Conservation (phyloP, 495 filamentous ascomycete genomes). For the Trichodelitschia bisporula region DNA sequence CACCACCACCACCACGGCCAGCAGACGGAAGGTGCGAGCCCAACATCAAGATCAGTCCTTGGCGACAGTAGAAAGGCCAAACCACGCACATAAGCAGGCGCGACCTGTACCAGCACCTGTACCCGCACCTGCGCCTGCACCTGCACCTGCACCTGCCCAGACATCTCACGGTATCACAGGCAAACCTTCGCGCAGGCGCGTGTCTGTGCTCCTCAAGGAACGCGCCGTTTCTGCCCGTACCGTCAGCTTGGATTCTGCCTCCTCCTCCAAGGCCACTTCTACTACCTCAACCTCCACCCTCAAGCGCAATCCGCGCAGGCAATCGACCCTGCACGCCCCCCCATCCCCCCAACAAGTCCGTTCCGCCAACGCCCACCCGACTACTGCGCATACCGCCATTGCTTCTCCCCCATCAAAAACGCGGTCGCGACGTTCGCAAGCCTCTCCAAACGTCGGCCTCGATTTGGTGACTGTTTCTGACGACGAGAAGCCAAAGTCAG, state of each 20-base stretch:
- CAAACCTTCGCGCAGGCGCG: too few relatives aligned
- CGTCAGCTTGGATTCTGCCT: conserved; percentile 4
- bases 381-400: conserved; percentile 19
- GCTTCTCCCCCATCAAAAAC: conserved; percentile 13
- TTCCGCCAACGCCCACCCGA: conserved; percentile 21
- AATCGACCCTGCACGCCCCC: conserved; percentile 20
- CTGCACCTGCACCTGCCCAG: too few relatives aligned
- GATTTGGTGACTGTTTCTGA: conserved; percentile 12
- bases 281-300: too few relatives aligned
- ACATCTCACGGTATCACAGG: too few relatives aligned
- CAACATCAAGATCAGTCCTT: too few relatives aligned
- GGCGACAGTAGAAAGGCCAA: too few relatives aligned
- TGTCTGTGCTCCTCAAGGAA: conserved; percentile 7
- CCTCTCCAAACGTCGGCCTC: conserved; percentile 8
- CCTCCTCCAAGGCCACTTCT: conserved; percentile 5
- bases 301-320: conserved; percentile 15
- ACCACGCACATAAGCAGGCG: too few relatives aligned
- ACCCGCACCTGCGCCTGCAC: too few relatives aligned
- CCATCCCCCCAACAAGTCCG: too few relatives aligned
- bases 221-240: conserved; percentile 5
- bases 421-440: not conserved
- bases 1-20: too few relatives aligned
- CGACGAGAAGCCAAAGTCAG: conserved; percentile 7
- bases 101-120: too few relatives aligned
- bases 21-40: too few relatives aligned